phyloP scores from a whole-genome alignment of 306 rosid genomes.

The Hylodesmum podocarpum region DNA sequence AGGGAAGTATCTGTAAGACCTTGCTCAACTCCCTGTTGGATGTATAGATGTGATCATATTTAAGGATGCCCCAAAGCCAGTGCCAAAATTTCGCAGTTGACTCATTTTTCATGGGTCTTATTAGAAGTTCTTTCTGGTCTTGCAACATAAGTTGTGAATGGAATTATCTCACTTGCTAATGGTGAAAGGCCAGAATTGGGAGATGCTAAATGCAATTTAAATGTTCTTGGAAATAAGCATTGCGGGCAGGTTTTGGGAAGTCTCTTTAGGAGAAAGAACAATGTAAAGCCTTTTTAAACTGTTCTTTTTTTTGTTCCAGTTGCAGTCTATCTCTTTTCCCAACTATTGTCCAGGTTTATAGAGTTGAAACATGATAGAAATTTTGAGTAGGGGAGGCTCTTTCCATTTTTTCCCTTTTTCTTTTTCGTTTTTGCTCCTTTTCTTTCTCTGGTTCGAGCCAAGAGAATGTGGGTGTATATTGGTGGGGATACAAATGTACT shows the following conservation, averaged over 20 bases:
- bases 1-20: slow-evolving; percentile 74
- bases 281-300: slow-evolving; percentile 14
- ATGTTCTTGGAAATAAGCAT: not conserved
- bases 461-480: slow-evolving; percentile 59
- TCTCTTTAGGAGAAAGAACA: slow-evolving; percentile 30
- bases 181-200: not conserved
- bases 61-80: not conserved
- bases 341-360: slow-evolving; percentile 20
- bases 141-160: not conserved
- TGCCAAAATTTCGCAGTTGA: not conserved
- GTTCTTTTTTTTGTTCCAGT: slow-evolving; percentile 6
- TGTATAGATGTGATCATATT: slow-evolving; percentile 30
- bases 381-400: slow-evolving; percentile 55
- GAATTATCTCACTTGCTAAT: not conserved
- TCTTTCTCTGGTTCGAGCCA: slow-evolving; percentile 35
- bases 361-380: slow-evolving; percentile 52
- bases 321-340: slow-evolving; percentile 14
- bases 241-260: not conserved
- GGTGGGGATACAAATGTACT: slow-evolving; percentile 80
- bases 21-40: slow-evolving; percentile 23
- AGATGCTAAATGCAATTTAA: not conserved
- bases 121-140: not conserved
- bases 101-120: not conserved
- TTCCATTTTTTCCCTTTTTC: slow-evolving; percentile 38
- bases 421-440: slow-evolving; percentile 20